A percentile compares a stretch with the other conserved stretches of the same genome.
Conservation (phyloP, 768 basidiomycete genomes). For the Xerocomellus dryophilus region DNA sequence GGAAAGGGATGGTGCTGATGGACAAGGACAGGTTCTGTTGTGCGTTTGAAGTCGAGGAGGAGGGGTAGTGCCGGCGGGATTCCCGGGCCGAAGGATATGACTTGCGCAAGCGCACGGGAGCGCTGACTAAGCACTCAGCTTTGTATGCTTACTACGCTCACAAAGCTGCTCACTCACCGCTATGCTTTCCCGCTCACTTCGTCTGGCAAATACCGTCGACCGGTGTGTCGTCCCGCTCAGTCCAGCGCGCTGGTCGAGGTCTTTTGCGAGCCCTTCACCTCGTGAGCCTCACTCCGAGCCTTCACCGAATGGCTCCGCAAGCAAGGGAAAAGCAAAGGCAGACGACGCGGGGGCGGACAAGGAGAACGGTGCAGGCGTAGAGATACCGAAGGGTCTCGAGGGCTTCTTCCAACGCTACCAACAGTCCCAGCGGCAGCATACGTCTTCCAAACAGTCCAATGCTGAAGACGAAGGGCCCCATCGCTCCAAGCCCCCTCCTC, state of each 20-base stretch:
- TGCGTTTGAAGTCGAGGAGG: slow-evolving; percentile 72
- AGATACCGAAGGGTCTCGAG: slow-evolving; percentile 65
- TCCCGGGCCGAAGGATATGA: not conserved
- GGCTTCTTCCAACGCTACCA: slow-evolving; percentile 75
- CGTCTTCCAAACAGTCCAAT: slow-evolving; percentile 28
- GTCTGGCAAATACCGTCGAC: slow-evolving; percentile 47
- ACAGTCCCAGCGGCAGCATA: slow-evolving; percentile 34
- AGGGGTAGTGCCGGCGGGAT: not conserved
- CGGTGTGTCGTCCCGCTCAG: slow-evolving; percentile 37
- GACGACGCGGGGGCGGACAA: slow-evolving; percentile 34
- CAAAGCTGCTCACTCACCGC: not conserved
- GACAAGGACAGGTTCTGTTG: slow-evolving; percentile 84
- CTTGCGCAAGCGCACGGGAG: not conserved
- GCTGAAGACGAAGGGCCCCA: slow-evolving; percentile 30
- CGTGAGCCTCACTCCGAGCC: slow-evolving; percentile 29
- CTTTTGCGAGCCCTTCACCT: slow-evolving; percentile 48
- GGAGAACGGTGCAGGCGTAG: slow-evolving; percentile 28
- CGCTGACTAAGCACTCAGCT: slow-evolving; percentile 20
- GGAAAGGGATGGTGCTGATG: slow-evolving; percentile 71
- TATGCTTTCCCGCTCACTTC: slow-evolving; percentile 66
- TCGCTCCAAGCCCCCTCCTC: slow-evolving; percentile 51
- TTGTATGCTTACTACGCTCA: not conserved
- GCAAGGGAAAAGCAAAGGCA: slow-evolving; percentile 36
- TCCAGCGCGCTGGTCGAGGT: slow-evolving; percentile 35
- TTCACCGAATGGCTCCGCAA: slow-evolving; percentile 13